phyloP scores from a whole-genome alignment of 2,329 filamentous ascomycete genomes.

The Annulohypoxylon truncatum region DNA sequence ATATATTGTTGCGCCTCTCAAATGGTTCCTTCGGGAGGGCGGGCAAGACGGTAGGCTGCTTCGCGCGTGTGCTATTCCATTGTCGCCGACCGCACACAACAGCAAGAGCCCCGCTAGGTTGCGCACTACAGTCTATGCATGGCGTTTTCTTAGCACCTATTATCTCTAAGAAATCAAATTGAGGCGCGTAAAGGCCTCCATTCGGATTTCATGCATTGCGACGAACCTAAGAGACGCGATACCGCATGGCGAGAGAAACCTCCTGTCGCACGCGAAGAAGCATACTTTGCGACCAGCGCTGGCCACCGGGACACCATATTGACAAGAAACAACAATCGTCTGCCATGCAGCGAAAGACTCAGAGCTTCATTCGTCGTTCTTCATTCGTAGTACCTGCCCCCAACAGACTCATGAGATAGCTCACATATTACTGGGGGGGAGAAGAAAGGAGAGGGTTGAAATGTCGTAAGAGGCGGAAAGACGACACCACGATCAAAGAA shows the following conservation, averaged over 20 bases:
- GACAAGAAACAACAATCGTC: slow-evolving; percentile 34
- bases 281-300: slow-evolving; percentile 48
- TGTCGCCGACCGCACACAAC: slow-evolving; percentile 39
- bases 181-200: slow-evolving; percentile 15
- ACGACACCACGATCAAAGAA: slow-evolving; percentile 25
- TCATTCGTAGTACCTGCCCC: slow-evolving; percentile 40
- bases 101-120: slow-evolving; percentile 30
- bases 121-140: slow-evolving; percentile 43
- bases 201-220: slow-evolving; percentile 20
- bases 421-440: slow-evolving; percentile 19
- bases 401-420: slow-evolving; percentile 26
- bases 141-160: slow-evolving; percentile 45
- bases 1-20: slow-evolving; percentile 35
- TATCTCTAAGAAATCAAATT: slow-evolving; percentile 15
- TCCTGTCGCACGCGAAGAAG: slow-evolving; percentile 44
- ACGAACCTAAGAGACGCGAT: slow-evolving; percentile 49
- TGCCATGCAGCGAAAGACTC: slow-evolving; percentile 43
- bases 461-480: slow-evolving; percentile 7
- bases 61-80: slow-evolving; percentile 48
- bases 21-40: slow-evolving; percentile 43
- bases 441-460: slow-evolving; percentile 1
- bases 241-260: slow-evolving; percentile 41
- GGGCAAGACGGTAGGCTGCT: slow-evolving; percentile 47
- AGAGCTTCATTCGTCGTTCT: slow-evolving; percentile 41
- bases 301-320: slow-evolving; percentile 48